These are phyloP conservation scores for Trichoderma oligosporum DNA, from an alignment of 2,329 filamentous ascomycete species.

Conservation along the genomic window DNA sequence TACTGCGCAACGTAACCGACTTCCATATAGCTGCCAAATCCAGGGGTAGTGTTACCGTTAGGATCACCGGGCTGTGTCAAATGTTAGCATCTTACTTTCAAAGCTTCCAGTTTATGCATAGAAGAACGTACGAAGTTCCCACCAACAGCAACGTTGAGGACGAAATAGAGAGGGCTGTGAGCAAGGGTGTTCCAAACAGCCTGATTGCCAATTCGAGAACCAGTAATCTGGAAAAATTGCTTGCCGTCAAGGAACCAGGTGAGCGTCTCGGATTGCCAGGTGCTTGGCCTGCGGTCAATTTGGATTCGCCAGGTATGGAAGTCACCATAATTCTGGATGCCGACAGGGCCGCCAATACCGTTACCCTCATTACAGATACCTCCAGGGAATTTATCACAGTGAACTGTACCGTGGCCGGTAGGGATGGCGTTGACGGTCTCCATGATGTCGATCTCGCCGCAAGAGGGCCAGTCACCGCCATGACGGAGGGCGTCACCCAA, in stretches of 20 bases:
- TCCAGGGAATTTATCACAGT: slow-evolving; percentile 46
- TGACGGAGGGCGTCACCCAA: slow-evolving; percentile 48
- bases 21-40: slow-evolving; percentile 49
- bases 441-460: slow-evolving; percentile 57
- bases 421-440: slow-evolving; percentile 51
- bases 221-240: slow-evolving; percentile 43
- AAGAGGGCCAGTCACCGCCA: slow-evolving; percentile 48
- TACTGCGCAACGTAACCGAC: slow-evolving; percentile 49
- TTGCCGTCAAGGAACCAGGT: slow-evolving; percentile 48
- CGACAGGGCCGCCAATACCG: slow-evolving; percentile 38
- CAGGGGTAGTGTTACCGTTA: slow-evolving; percentile 43
- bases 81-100: background rate
- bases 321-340: slow-evolving; percentile 36
- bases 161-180: slow-evolving; percentile 48
- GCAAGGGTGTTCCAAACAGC: slow-evolving; percentile 48
- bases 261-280: slow-evolving; percentile 49
- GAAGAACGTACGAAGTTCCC: slow-evolving; percentile 46
- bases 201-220: slow-evolving; percentile 42
- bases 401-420: slow-evolving; percentile 47
- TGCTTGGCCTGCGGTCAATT: slow-evolving; percentile 45
- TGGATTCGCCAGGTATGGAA: slow-evolving; percentile 51
- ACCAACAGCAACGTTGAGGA: slow-evolving; percentile 55
- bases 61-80: slow-evolving; percentile 46
- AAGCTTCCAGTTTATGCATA: background rate
- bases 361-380: slow-evolving; percentile 51